Conservation (phyloP, 768 basidiomycete species). For the Paxillus rubicundulus region DNA sequence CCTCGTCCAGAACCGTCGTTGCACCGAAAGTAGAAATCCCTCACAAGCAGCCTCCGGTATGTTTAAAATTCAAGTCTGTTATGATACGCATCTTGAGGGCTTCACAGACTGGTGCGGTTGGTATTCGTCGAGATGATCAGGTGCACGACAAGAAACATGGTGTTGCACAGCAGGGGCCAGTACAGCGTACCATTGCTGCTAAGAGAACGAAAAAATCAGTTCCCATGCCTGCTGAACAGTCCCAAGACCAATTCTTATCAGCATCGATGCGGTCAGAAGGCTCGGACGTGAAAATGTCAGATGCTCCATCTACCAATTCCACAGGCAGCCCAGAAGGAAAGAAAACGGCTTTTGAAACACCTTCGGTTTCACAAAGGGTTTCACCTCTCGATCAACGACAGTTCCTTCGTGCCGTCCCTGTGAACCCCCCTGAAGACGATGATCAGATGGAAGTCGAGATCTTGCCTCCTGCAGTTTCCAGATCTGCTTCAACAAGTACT, state of each 20-base stretch:
- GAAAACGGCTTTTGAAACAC: not conserved
- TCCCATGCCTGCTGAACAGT: not conserved
- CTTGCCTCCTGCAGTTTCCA: not conserved
- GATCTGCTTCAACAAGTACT: not conserved
- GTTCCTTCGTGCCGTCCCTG: not conserved
- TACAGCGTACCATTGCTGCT: not conserved
- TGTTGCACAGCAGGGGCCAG: not conserved
- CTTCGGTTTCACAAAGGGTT: not conserved
- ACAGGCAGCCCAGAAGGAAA: not conserved
- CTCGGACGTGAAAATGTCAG: constrained; percentile 8
- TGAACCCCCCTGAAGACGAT: constrained; percentile 7
- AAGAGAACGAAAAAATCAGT: not conserved
- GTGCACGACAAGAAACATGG: not conserved
- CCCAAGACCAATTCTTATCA: not conserved
- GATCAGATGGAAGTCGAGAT: constrained; percentile 14
- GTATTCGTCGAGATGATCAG: not conserved
- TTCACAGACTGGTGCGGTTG: not conserved
- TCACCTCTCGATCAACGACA: not conserved
- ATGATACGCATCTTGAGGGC: constrained; percentile 4
- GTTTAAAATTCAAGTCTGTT: not conserved
- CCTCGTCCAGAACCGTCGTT: not conserved
- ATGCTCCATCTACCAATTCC: not conserved
- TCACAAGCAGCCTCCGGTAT: constrained; percentile 10
- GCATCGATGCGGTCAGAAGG: not conserved
- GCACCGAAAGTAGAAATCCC: not conserved